phyloP scores from a whole-genome alignment of 2,329 filamentous ascomycete species.

The Penicillium crustosum region DNA sequence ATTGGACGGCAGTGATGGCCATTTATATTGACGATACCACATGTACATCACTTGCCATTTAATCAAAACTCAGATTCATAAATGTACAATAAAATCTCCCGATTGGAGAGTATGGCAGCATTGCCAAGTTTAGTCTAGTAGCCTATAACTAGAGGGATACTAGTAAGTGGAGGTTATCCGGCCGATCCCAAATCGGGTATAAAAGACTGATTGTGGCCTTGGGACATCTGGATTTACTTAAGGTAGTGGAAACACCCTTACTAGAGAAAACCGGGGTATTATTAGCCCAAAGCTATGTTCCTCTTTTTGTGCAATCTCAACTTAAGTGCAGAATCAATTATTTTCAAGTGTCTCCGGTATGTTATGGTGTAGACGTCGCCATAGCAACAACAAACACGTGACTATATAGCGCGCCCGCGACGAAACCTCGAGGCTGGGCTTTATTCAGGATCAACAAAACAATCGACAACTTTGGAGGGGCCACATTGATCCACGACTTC shows the following conservation, averaged over 20 bases:
- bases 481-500: conserved; percentile 30
- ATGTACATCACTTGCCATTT: not conserved
- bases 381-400: conserved; percentile 23
- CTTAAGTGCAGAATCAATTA: not conserved
- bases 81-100: too few species aligned
- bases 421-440: conserved; percentile 18
- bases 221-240: not conserved
- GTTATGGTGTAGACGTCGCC: conserved; percentile 19
- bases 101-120: not conserved
- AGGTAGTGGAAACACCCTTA: not conserved
- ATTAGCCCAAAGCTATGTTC: not conserved
- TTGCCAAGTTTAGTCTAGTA: not conserved
- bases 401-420: conserved; percentile 17
- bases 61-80: not conserved
- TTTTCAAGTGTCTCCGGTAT: not conserved
- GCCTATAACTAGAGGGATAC: not conserved
- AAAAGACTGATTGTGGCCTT: not conserved
- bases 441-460: conserved; percentile 27
- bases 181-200: not conserved
- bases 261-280: not conserved
- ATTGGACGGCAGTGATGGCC: not conserved
- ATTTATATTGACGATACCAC: not conserved
- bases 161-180: conserved; percentile 2
- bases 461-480: conserved; percentile 24
- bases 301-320: not conserved